These are phyloP conservation scores for Chernovozyma sophiae-reginae DNA, from an alignment of 1,139 yeast genomes.

Conservation along the genomic window DNA sequence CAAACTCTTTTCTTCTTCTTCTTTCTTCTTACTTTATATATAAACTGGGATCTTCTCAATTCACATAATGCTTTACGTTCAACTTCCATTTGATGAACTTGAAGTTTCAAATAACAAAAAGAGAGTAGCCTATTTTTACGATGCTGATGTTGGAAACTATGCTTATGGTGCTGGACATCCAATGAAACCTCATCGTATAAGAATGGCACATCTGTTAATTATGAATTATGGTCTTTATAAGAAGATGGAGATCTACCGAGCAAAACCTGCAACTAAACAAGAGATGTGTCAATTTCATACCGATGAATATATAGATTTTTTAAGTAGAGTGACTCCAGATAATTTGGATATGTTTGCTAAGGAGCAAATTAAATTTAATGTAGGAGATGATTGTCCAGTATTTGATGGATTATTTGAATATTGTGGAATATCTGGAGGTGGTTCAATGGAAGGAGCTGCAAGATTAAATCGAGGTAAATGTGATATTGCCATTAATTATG, in stretches of 20 bases:
- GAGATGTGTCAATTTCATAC: slow-evolving; percentile 99
- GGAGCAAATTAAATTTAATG: slow-evolving; percentile 92
- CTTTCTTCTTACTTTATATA: no score
- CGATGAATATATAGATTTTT: slow-evolving; percentile 92
- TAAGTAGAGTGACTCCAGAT: slow-evolving; percentile 92
- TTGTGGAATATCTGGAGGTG: slow-evolving; percentile 93
- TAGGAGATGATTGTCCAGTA: slow-evolving; percentile 96
- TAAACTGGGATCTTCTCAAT: no score
- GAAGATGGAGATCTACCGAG: slow-evolving; percentile 94
- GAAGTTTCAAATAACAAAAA: slow-evolving; percentile 39
- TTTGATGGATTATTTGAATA: slow-evolving; percentile 95
- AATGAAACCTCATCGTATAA: slow-evolving; percentile 96
- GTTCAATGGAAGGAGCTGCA: slow-evolving; percentile 96
- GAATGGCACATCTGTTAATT: slow-evolving; percentile 96
- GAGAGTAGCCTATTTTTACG: slow-evolving; percentile 46
- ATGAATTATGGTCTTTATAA: slow-evolving; percentile 97
- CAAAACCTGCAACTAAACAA: slow-evolving; percentile 97
- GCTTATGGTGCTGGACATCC: slow-evolving; percentile 99
- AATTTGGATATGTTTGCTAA: slow-evolving; percentile 86
- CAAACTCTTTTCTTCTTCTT: no score
- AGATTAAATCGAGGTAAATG: slow-evolving; percentile 88
- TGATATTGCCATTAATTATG: slow-evolving; percentile 94
- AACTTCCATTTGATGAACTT: slow-evolving; percentile 45
- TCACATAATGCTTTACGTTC: slow-evolving; percentile 38
- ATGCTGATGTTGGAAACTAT: slow-evolving; percentile 90